Base-by-base conservation (phyloP, 176 grass and related monocot species). In the Raddia distichophylla region DNA sequence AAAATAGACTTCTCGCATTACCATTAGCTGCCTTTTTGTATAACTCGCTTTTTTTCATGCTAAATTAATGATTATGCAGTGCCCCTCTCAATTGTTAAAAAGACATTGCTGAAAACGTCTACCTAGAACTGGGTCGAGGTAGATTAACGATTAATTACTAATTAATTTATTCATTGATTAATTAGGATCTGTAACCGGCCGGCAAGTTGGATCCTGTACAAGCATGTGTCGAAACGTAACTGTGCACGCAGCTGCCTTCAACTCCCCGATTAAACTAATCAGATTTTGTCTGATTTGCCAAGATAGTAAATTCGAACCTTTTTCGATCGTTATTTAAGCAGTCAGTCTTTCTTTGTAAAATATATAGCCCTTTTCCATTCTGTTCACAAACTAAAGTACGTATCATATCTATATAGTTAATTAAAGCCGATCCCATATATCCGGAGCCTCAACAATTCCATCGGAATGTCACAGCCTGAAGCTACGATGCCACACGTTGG, bases 281-380 rank as follows among this genome's bases (percentile, higher is more conserved):
- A 60, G 7, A 77, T 49, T 27, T 77, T 64, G 58, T 13, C 22
- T 63, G 58, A 77, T 77, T 77, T 77, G 40, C 14, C 32, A 44
- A 64, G 75, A 58, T 35, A 75, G 49, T 66, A 27, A 64, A 49
- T 35, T 35, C 7, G 10, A 16, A 7, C 34, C 34, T 49, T 12
- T 0, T 22, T 27, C 27, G n/a, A n/a, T n/a, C n/a, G 49, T 50
- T 14, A 50, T 44, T 60, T 34, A 63, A 50, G 16, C 10, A 64
- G 19, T 19, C 18, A 6, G 2, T 2, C 58, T 73, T 59, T 5
- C 2, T 75, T 44, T 22, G 40, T 3, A 44, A 73, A 55, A 27
- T 27, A 27, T 27, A 10, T 1, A 8, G 3, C 14, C 60, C 8
- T 7, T 3, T 16, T 40, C 16, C 49, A 40, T 67, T 66, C 22